Evolutionary conservation across 495 filamentous ascomycete genomes (phyloP).

Genomic region (Daldinia caldariorum): DNA sequence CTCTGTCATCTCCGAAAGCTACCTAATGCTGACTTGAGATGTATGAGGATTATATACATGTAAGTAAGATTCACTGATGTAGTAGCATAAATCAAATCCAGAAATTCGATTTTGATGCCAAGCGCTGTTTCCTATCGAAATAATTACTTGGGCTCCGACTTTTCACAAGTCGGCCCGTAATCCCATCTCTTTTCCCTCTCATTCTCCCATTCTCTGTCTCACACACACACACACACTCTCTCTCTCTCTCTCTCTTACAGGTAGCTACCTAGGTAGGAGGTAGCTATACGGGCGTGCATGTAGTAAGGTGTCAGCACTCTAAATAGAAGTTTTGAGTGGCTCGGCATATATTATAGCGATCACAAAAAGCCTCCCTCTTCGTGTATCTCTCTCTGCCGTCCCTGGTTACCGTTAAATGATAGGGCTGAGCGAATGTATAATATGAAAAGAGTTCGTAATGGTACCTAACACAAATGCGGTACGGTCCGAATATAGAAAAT

Average conservation of each 20-base stretch:
- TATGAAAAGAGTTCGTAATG: background rate
- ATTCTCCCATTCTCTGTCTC: too few relatives aligned
- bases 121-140: slow-evolving; percentile 14
- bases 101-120: slow-evolving; percentile 13
- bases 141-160: slow-evolving; percentile 4
- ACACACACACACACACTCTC: background rate
- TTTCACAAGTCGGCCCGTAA: slow-evolving; percentile 18
- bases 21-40: slow-evolving; percentile 36
- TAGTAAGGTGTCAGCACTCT: slow-evolving; percentile 33
- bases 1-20: slow-evolving; percentile 12
- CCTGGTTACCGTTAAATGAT: slow-evolving; percentile 9
- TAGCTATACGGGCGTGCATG: background rate
- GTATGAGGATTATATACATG: slow-evolving; percentile 8
- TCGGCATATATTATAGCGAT: slow-evolving; percentile 22
- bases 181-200: background rate
- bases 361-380: background rate
- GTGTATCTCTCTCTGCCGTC: background rate
- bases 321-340: slow-evolving; percentile 19
- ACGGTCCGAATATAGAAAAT: slow-evolving; percentile 21
- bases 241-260: background rate
- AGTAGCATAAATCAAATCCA: background rate
- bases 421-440: slow-evolving; percentile 30
- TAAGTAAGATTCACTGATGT: slow-evolving; percentile 3
- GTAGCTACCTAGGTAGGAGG: too few relatives aligned
- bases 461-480: slow-evolving; percentile 1